These are phyloP conservation scores for Aspergillus sp. DNA, from an alignment of 2,329 filamentous ascomycete genomes.

Conservation along the genomic window DNA sequence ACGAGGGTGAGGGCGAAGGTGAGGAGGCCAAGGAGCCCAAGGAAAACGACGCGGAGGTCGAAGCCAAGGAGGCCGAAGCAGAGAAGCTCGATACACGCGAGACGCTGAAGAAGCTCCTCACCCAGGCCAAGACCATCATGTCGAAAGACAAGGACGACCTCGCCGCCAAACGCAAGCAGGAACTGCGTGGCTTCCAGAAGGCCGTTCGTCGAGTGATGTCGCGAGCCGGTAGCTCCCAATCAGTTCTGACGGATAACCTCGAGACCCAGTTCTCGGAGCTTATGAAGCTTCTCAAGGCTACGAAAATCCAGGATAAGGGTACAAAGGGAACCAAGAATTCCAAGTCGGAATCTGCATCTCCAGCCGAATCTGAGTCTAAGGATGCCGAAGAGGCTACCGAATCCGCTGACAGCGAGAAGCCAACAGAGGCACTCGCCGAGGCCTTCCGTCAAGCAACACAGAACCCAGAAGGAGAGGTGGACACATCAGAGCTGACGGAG, in stretches of 20 bases:
- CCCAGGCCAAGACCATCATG: conserved; percentile 62
- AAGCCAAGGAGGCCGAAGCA: conserved; percentile 32
- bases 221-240: conserved; percentile 47
- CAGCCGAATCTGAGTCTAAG: conserved; percentile 5
- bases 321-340: conserved; percentile 7
- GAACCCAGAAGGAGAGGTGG: conserved; percentile 32
- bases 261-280: conserved; percentile 57
- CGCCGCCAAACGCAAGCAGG: conserved; percentile 71
- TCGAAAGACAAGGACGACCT: conserved; percentile 53
- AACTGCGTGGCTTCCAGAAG: conserved; percentile 70
- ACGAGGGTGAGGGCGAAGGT: conserved; percentile 28
- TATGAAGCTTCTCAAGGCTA: conserved; percentile 49
- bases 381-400: neutral
- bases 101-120: conserved; percentile 55
- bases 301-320: conserved; percentile 27
- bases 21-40: conserved; percentile 27
- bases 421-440: conserved; percentile 32
- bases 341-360: conserved; percentile 13
- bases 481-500: conserved; percentile 50
- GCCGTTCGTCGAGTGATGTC: conserved; percentile 64
- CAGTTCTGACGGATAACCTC: conserved; percentile 46
- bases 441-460: conserved; percentile 33
- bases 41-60: conserved; percentile 21
- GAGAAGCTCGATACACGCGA: conserved; percentile 44
- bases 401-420: conserved; percentile 19